Evolutionary conservation across 148 eudicot species (phyloP).

Genomic region (Rhododendron henanense): DNA sequence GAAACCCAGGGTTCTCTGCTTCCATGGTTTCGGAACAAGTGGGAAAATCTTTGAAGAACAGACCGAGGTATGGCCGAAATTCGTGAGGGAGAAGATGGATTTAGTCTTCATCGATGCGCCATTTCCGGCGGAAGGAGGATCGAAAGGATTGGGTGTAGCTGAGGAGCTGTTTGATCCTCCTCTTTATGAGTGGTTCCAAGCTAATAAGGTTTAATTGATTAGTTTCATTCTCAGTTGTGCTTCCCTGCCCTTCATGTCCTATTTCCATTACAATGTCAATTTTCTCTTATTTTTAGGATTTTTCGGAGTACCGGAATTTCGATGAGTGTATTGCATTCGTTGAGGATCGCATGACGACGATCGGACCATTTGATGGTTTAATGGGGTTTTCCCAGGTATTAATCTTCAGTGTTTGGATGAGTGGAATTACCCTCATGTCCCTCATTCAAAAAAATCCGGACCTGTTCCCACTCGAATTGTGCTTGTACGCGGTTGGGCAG

Average conservation of each 20-base stretch:
- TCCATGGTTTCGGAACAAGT: slow-evolving; percentile 23
- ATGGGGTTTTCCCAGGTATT: slow-evolving; percentile 25
- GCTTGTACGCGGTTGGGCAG: too few species aligned
- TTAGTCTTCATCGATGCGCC: slow-evolving; percentile 28
- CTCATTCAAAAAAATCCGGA: too few species aligned
- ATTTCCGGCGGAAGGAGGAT: slow-evolving; percentile 9
- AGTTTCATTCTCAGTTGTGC: too few species aligned
- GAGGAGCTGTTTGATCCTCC: slow-evolving; percentile 26
- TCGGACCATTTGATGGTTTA: slow-evolving; percentile 29
- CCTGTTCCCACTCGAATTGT: too few species aligned
- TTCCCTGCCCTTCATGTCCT: not conserved
- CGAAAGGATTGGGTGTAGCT: not conserved
- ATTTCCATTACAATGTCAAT: not conserved
- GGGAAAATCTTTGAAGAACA: slow-evolving; percentile 13
- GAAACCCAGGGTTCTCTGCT: slow-evolving; percentile 27
- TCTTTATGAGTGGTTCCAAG: slow-evolving; percentile 23
- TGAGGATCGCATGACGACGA: slow-evolving; percentile 20
- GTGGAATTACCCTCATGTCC: too few species aligned
- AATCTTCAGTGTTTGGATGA: too few species aligned
- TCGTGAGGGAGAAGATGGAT: slow-evolving; percentile 17
- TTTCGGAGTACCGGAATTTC: slow-evolving; percentile 4
- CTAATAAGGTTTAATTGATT: not conserved
- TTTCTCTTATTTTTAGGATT: slow-evolving; percentile 3
- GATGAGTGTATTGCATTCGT: slow-evolving; percentile 18
- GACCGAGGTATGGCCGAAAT: slow-evolving; percentile 21